Conservation (phyloP, 164 flowering plant species). For the Cinnamomum micranthum region DNA sequence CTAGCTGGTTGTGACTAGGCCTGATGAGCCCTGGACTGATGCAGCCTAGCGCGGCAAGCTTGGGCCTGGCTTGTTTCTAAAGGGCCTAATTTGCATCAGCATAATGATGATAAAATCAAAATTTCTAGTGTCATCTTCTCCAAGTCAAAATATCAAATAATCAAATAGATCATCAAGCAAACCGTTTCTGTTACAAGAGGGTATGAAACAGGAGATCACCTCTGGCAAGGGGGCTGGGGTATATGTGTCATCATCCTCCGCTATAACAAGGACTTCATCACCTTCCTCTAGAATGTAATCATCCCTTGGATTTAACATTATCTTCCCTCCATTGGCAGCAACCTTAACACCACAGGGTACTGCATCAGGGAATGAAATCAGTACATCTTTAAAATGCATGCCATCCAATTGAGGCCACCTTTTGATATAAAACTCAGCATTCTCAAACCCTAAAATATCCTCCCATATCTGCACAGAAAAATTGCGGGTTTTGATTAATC, state of each 20-base stretch:
- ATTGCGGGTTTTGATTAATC: not conserved
- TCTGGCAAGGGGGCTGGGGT: conserved; percentile 75
- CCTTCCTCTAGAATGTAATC: conserved; percentile 67
- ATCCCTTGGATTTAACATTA: conserved; percentile 75
- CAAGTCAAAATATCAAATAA: not conserved
- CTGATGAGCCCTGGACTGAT: no score
- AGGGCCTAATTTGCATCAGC: not conserved
- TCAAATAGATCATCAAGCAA: not conserved
- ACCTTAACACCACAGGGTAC: conserved; percentile 91
- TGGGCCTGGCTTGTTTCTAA: no score
- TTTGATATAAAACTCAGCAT: conserved; percentile 92
- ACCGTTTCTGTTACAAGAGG: not conserved
- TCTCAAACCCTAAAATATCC: conserved; percentile 93
- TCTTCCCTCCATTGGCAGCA: conserved; percentile 76
- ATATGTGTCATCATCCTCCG: conserved; percentile 94
- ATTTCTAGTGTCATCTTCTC: not conserved
- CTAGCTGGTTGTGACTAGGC: no score
- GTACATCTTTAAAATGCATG: conserved; percentile 54
- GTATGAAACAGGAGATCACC: conserved; percentile 33
- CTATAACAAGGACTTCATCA: conserved; percentile 85
- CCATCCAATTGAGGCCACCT: conserved; percentile 91
- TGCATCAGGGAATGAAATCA: conserved; percentile 89
- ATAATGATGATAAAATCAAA: not conserved
- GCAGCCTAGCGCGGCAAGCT: no score
- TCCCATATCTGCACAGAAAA: conserved; percentile 78